Base-by-base conservation (phyloP, 345 rosid genomes). In the Lumnitzera littorea region DNA sequence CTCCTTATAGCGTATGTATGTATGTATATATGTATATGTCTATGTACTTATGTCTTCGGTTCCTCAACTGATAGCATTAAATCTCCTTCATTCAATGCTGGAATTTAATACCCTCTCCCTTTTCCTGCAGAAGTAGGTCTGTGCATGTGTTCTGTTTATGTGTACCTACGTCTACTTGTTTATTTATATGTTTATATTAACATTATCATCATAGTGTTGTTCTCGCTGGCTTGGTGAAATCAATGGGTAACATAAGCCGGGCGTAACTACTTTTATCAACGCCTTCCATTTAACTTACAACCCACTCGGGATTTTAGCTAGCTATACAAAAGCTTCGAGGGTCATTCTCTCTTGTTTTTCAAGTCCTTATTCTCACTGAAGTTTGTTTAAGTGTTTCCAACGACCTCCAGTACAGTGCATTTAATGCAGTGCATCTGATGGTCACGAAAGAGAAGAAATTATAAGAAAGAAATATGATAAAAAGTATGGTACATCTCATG, bases 31-130 rank as follows among this genome's bases (percentile, higher is more conserved):
- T 11, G 51, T 49, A 2, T 49, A 11, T 49, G 51, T 49, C 4
- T 49, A 49, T 2, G 15, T 49, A 49, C 4, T 2, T 49, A 49
- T 16, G 24, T 51, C 3, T 16, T n/a, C 57, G 70, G 57, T 67
- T 82, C 74, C 88, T 83, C 95, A 90, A 82, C 97, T 66, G 80
- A 85, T 77, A 77, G n/a, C 88, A 85, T 84, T 90, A 58, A 87
- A 62, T 80, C 78, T 79, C 64, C 69, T 65, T 70, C 74, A 75
- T 74, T 85, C 60, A 74, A 80, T 80, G 83, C 88, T 67, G 63
- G 61, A 74, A 72, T 81, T 81, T 62, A 72, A 49, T 78, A 23
- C 67, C 53, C 69, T 59, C 63, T 60, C 17, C 63, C 58, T 56
- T 73, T 63, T 68, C 63, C 85, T 78, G 84, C 80, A 83, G 72